Evolutionary conservation across 2,329 filamentous ascomycete species (phyloP).

Genomic region (Paraconiothyrium sp.): DNA sequence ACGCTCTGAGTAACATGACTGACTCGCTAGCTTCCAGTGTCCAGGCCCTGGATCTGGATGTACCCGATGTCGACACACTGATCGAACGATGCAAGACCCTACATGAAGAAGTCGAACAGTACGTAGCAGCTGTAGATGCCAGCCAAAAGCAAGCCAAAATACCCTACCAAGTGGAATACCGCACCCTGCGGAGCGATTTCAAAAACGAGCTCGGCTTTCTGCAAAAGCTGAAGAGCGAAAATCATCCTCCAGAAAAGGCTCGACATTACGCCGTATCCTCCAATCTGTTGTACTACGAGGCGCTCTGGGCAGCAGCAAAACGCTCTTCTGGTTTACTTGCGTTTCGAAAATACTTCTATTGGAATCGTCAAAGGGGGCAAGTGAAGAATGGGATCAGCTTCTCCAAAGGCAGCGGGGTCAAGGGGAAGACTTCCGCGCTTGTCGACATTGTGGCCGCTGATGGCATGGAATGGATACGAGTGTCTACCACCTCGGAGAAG

Average conservation of each 20-base stretch:
- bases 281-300: constrained; percentile 72
- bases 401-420: constrained; percentile 49
- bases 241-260: constrained; percentile 40
- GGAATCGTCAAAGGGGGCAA: constrained; percentile 40
- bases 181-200: constrained; percentile 46
- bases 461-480: constrained; percentile 73
- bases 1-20: constrained; percentile 12
- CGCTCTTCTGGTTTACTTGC: constrained; percentile 64
- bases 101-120: constrained; percentile 53
- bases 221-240: constrained; percentile 35
- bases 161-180: constrained; percentile 50
- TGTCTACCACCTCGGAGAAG: constrained; percentile 71
- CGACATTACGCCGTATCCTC: constrained; percentile 70
- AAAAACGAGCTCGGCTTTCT: constrained; percentile 47
- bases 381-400: constrained; percentile 34
- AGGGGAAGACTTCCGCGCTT: constrained; percentile 61
- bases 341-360: constrained; percentile 56
- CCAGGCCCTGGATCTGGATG: constrained; percentile 12
- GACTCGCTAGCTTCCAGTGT: constrained; percentile 16
- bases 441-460: constrained; percentile 72
- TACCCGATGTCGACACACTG: constrained; percentile 40
- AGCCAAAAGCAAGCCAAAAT: constrained; percentile 44
- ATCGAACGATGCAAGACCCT: constrained; percentile 51
- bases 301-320: constrained; percentile 71
- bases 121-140: constrained; percentile 46